These are phyloP conservation scores for Elongisporangium undulatum DNA, from an alignment of 352 stramenopile genomes.

Conservation along the genomic window DNA sequence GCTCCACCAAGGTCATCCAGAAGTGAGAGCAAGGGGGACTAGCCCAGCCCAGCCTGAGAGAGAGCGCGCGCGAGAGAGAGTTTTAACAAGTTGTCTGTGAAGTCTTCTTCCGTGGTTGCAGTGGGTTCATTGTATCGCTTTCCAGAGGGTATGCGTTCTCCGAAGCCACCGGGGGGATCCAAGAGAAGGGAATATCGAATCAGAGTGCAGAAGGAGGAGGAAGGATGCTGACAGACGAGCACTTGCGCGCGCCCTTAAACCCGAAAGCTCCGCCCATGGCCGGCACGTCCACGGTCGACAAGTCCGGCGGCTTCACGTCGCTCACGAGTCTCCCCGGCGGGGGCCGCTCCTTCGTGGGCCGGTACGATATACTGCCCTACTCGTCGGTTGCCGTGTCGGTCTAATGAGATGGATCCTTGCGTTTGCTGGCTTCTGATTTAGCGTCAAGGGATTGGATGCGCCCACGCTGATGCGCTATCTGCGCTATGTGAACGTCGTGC, in stretches of 20 bases:
- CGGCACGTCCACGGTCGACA: conserved; percentile 14
- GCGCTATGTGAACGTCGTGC: conserved; percentile 78
- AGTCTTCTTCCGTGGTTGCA: not conserved
- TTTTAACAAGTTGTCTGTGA: not conserved
- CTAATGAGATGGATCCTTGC: not conserved
- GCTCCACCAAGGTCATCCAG: conserved; percentile 66
- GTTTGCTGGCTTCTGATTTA: too few relatives aligned
- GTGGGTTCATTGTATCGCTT: not conserved
- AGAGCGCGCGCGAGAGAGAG: not conserved
- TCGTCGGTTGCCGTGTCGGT: not conserved
- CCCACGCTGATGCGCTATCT: conserved; percentile 72
- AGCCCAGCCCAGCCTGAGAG: not conserved
- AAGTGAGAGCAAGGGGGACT: conserved; percentile 24
- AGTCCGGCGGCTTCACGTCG: conserved; percentile 24
- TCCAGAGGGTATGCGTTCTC: not conserved
- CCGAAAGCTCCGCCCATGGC: conserved; percentile 11
- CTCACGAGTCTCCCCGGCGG: conserved; percentile 20
- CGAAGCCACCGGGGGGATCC: not conserved
- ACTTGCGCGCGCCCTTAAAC: conserved; percentile 30
- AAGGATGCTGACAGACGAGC: conserved; percentile 7
- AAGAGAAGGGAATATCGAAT: not conserved
- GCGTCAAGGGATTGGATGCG: conserved; percentile 66
- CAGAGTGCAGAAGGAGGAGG: too few relatives aligned
- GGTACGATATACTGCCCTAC: conserved; percentile 10
- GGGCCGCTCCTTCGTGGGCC: conserved; percentile 34